phyloP scores from a whole-genome alignment of 1,284 basidiomycete genomes.

The Pseudozyma hubeiensis region DNA sequence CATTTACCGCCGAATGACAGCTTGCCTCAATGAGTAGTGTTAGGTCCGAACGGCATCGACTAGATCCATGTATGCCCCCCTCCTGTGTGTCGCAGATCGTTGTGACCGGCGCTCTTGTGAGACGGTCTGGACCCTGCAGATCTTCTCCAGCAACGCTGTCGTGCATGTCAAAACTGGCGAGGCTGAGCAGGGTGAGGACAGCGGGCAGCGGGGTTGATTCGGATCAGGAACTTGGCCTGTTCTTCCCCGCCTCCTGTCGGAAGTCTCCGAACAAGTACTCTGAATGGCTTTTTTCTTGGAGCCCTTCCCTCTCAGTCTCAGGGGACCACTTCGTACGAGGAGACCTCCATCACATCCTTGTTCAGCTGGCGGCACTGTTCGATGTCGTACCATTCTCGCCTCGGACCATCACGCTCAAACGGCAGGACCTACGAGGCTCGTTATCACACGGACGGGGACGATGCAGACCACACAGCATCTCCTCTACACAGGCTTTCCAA shows the following conservation, averaged over 20 bases:
- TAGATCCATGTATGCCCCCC: too few species aligned
- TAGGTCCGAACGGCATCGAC: background rate
- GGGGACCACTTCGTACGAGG: background rate
- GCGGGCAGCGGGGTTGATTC: too few species aligned
- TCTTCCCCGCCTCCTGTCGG: background rate
- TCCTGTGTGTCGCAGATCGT: background rate
- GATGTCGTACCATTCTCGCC: too few species aligned
- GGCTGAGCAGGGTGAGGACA: background rate
- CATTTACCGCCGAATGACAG: conserved; percentile 18
- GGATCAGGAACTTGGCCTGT: too few species aligned
- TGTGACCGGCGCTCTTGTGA: background rate
- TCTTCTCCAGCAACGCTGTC: background rate
- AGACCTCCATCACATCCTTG: conserved; percentile 3
- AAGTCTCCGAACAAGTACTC: conserved; percentile 3
- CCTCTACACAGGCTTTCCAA: background rate
- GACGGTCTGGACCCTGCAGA: background rate
- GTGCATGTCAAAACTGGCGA: background rate
- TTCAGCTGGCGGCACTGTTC: background rate
- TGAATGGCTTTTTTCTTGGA: background rate
- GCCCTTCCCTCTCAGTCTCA: background rate
- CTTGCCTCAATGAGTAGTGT: background rate
- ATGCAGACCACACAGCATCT: too few species aligned
- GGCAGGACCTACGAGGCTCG: too few species aligned
- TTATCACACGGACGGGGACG: too few species aligned
- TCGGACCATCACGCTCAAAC: too few species aligned